Evolutionary conservation across 148 eudicot genomes (phyloP).

Genomic region (Rhododendron ferrugineum): DNA sequence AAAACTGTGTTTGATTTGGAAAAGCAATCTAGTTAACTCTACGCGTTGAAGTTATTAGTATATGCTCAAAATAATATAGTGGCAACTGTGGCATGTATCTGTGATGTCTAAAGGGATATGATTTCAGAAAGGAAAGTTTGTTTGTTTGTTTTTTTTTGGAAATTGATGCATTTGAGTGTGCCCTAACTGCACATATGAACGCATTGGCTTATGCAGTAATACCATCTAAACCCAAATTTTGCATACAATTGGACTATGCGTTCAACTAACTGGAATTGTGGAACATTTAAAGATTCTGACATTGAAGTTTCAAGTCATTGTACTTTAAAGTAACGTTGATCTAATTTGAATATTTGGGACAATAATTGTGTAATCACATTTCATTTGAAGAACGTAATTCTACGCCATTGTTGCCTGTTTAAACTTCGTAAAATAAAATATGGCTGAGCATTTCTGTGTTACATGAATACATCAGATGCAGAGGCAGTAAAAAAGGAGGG

Average conservation of each 20-base stretch:
- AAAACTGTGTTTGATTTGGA: not conserved
- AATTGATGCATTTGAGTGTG: not conserved
- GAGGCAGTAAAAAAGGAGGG: not conserved
- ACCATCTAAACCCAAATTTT: not conserved
- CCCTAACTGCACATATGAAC: not conserved
- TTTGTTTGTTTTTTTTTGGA: too few relatives aligned
- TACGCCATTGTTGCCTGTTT: not conserved
- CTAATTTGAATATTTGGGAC: not conserved
- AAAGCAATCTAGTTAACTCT: not conserved
- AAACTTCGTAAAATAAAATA: not conserved
- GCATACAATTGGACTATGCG: too few relatives aligned
- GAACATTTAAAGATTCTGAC: not conserved
- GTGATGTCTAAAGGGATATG: not conserved
- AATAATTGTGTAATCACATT: not conserved
- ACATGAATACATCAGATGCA: constrained; percentile 8
- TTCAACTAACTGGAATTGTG: not conserved
- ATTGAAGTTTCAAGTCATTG: not conserved
- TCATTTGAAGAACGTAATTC: not conserved
- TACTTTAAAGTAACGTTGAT: not conserved
- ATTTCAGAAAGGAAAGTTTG: not conserved
- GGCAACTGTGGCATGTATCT: not conserved
- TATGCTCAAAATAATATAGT: too few relatives aligned
- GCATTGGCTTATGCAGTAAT: not conserved
- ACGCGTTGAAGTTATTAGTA: not conserved
- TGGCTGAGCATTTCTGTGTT: constrained; percentile 1